phyloP scores from a whole-genome alignment of 495 filamentous ascomycete species.

The Entonaema liquescens region DNA sequence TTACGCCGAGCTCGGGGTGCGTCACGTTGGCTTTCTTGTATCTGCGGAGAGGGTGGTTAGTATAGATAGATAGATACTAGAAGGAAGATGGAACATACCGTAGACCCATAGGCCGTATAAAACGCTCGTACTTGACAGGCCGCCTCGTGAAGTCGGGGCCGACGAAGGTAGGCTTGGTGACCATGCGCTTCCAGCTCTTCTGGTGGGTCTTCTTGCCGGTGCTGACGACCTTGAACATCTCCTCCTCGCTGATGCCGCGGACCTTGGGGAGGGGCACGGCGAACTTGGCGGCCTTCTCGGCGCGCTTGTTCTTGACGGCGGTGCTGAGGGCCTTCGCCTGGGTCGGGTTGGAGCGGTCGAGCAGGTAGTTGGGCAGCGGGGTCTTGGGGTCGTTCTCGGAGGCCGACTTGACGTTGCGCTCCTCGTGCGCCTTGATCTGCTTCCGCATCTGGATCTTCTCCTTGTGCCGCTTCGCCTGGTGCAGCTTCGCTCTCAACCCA shows the following conservation, averaged over 20 bases:
- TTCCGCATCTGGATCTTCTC: slow-evolving; percentile 99
- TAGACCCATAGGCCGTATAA: slow-evolving; percentile 57
- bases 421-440: slow-evolving; percentile 90
- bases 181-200: slow-evolving; percentile 92
- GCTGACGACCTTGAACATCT: slow-evolving; percentile 98
- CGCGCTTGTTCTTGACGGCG: slow-evolving; percentile 83
- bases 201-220: slow-evolving; percentile 74
- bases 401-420: slow-evolving; percentile 94
- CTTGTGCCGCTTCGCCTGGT: slow-evolving; percentile 90
- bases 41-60: slow-evolving; percentile 79
- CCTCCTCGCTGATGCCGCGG: slow-evolving; percentile 91
- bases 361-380: slow-evolving; percentile 85
- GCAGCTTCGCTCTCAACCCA: slow-evolving; percentile 91
- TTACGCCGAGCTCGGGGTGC: slow-evolving; percentile 84
- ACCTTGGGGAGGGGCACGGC: slow-evolving; percentile 94
- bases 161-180: slow-evolving; percentile 76
- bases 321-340: slow-evolving; percentile 88
- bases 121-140: slow-evolving; percentile 94
- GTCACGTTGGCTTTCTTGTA: slow-evolving; percentile 97
- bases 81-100: slow-evolving; percentile 29
- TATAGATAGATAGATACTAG: slow-evolving; percentile 7
- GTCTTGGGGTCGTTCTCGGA: slow-evolving; percentile 76
- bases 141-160: slow-evolving; percentile 90
- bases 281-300: slow-evolving; percentile 82
- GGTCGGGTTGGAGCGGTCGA: slow-evolving; percentile 85